Percentiles rank a stretch among this genome's conserved stretches.
These are phyloP conservation scores for Quaeritorhiza haematococci DNA, from an alignment of 371 early-diverging fungal species.

Conservation along the genomic window DNA sequence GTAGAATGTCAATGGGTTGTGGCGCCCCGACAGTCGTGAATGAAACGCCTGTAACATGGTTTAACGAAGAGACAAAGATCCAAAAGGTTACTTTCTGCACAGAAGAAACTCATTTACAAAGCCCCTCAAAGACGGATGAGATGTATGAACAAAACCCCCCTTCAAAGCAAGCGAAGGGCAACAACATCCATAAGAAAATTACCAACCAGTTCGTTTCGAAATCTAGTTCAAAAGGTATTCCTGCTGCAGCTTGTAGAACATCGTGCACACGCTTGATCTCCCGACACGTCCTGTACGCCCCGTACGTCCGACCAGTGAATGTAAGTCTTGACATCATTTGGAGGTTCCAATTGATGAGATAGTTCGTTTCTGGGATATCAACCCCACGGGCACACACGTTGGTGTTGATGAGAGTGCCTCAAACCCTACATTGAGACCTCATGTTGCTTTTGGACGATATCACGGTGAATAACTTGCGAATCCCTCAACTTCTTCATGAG, in stretches of 20 bases:
- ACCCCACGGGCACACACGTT: slow-evolving; percentile 96
- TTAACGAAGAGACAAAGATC: too few species aligned
- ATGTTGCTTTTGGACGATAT: slow-evolving; percentile 83
- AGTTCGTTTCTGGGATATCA: slow-evolving; percentile 95
- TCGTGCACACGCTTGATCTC: slow-evolving; percentile 83
- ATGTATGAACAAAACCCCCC: too few species aligned
- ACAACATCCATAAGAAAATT: neutral
- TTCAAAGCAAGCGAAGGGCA: too few species aligned
- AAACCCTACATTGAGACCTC: slow-evolving; percentile 85
- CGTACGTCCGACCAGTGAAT: slow-evolving; percentile 92
- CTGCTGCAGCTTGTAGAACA: slow-evolving; percentile 83
- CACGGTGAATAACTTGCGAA: slow-evolving; percentile 90
- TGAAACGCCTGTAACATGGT: slow-evolving; percentile 56
- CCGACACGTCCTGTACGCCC: slow-evolving; percentile 98
- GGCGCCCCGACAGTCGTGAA: slow-evolving; percentile 80
- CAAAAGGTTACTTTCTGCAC: too few species aligned
- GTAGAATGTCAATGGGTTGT: slow-evolving; percentile 84
- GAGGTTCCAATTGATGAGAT: slow-evolving; percentile 97
- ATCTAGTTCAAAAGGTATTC: slow-evolving; percentile 71
- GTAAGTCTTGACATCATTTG: slow-evolving; percentile 85
- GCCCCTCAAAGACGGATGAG: too few species aligned
- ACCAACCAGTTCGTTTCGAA: slow-evolving; percentile 54
- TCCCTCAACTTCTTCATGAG: slow-evolving; percentile 39
- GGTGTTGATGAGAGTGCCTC: slow-evolving; percentile 80
- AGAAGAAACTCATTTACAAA: too few species aligned